Evolutionary conservation across 345 rosid species (phyloP).

Genomic region (Melastoma malabathricum): DNA sequence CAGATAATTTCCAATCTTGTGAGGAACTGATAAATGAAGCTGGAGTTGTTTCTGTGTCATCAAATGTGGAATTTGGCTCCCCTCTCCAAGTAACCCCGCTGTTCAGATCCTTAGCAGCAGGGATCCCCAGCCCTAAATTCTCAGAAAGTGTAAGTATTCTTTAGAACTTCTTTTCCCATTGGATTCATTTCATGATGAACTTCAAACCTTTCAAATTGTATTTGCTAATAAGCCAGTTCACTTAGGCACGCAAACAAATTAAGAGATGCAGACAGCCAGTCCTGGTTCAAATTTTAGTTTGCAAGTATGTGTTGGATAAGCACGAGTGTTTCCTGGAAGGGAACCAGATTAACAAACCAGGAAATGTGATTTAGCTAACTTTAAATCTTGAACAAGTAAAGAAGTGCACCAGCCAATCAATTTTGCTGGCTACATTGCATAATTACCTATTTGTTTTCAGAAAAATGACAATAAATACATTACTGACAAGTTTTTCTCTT

Average conservation of each 20-base stretch:
- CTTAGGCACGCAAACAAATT: too few species aligned
- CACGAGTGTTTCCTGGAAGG: too few species aligned
- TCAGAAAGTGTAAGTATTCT: slow-evolving; percentile 88
- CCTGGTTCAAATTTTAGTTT: too few species aligned
- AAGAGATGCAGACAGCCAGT: too few species aligned
- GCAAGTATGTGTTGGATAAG: too few species aligned
- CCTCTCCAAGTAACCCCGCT: slow-evolving; percentile 87
- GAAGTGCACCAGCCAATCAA: too few species aligned
- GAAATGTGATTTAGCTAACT: too few species aligned
- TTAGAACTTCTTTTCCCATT: neutral
- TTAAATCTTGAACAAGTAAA: too few species aligned
- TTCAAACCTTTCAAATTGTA: neutral
- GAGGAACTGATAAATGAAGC: slow-evolving; percentile 23
- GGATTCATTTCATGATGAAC: neutral
- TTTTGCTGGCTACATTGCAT: too few species aligned
- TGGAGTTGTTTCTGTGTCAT: slow-evolving; percentile 33
- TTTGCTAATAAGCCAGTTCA: too few species aligned
- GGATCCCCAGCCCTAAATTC: slow-evolving; percentile 95
- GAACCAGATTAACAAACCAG: too few species aligned
- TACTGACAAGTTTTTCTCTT: slow-evolving; percentile 4
- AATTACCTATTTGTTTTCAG: neutral
- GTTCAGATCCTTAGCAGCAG: slow-evolving; percentile 93
- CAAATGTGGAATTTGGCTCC: slow-evolving; percentile 56
- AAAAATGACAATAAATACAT: neutral
- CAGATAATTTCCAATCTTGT: slow-evolving; percentile 25